Base-by-base conservation (phyloP, 2,329 filamentous ascomycete species). In the Scedosporium aurantiacum region DNA sequence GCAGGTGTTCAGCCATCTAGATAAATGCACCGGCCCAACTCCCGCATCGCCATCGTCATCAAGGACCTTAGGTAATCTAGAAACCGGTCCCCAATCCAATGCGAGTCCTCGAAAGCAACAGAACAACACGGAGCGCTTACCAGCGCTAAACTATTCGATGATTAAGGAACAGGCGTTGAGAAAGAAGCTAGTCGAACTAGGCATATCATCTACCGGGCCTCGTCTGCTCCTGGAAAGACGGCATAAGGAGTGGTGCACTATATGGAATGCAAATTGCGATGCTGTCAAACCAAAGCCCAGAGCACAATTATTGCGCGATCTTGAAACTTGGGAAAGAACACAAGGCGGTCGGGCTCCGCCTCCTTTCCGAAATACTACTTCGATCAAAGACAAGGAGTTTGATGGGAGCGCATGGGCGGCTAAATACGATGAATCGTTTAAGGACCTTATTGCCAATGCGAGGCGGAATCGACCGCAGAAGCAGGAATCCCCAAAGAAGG, bases 241-340 rank as follows among this genome's bases (percentile, higher is more conserved):
- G 18, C 92, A 97, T 69, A 90, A 84, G 25, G 94, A 99, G 73
- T 99, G 92, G 92, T 81, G 94, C 59, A 97, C 94, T 43, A 76
- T 99, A 18, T 97, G 91, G 88, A 99, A 99, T 72, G 90, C 95
- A 10, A 99, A 99, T 70, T 96, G 91, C 74, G 94, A 99, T 72
- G 88, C 92, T 2, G 82, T 82, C 41, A 77, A 78, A 1, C 91
- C 91, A 0, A 89, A 88, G 70, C 78, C 79, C 10, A 90, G 89
- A 65, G 69, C 75, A 5, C 87, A 94, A 62, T 73, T 99, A 4
- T 73, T 96, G 16, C 83, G 82, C 14, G 93, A 97, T 63, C 73
- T 99, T 12, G 88, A 93, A 23, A 74, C 83, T 1, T 97, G 94
- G 93, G 94, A 99, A 73, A 82, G 85, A 54, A 93, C 89, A 0